Conservation (phyloP, 2,329 filamentous ascomycete species). For the Epichloe sibirici region DNA sequence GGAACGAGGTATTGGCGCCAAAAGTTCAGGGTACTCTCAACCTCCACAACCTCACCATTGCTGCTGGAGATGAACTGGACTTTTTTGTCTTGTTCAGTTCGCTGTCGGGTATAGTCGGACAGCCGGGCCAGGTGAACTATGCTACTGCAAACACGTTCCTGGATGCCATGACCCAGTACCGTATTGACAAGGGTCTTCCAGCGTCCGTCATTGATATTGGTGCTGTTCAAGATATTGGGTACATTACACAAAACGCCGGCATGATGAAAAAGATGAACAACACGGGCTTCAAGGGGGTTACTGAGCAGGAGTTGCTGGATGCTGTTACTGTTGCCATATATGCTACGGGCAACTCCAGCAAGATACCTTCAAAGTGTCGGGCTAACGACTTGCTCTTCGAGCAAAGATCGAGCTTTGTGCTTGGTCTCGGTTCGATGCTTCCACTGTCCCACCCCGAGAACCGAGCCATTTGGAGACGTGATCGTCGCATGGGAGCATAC, state of each 20-base stretch:
- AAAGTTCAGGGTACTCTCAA: slow-evolving; percentile 25
- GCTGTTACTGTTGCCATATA: not conserved
- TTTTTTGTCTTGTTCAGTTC: slow-evolving; percentile 30
- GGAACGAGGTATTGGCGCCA: slow-evolving; percentile 13
- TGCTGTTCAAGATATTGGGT: not conserved
- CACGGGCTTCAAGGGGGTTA: not conserved
- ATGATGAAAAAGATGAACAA: not conserved
- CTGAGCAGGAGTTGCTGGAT: not conserved
- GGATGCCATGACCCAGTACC: slow-evolving; percentile 23
- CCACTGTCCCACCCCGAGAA: slow-evolving; percentile 8
- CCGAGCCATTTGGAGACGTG: slow-evolving; percentile 10
- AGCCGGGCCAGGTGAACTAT: slow-evolving; percentile 29
- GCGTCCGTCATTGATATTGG: not conserved
- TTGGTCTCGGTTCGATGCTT: slow-evolving; percentile 9
- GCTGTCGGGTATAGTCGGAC: slow-evolving; percentile 21
- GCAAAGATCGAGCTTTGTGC: slow-evolving; percentile 4
- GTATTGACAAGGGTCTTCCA: not conserved
- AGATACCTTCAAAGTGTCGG: not conserved
- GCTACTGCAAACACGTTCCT: slow-evolving; percentile 27
- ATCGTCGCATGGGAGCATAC: slow-evolving; percentile 12
- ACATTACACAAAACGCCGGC: not conserved
- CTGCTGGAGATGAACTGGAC: slow-evolving; percentile 12
- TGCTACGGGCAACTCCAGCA: not conserved
- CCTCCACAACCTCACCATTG: slow-evolving; percentile 15
- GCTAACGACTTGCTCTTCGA: not conserved